phyloP scores from a whole-genome alignment of 1,284 basidiomycete species.

The Pseudozyma pruni region DNA sequence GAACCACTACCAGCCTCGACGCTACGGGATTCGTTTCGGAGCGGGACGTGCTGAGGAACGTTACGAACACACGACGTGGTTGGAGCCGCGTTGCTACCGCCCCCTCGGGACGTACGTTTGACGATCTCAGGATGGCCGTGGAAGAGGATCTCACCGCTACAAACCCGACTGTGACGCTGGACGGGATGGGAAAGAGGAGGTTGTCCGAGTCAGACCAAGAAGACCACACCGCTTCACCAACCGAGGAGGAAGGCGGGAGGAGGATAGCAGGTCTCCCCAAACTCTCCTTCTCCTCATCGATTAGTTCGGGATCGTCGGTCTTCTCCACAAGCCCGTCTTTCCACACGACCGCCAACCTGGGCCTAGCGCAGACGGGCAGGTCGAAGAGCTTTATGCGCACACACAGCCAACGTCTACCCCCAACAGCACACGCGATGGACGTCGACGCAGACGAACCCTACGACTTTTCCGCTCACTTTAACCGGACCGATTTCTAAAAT shows the following conservation, averaged over 20 bases:
- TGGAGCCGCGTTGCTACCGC: constrained; percentile 16
- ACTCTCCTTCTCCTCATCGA: constrained; percentile 17
- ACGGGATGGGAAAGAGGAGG: neutral
- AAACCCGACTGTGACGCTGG: neutral
- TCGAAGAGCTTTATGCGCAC: neutral
- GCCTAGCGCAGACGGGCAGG: neutral
- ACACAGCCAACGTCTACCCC: neutral
- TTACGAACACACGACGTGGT: neutral
- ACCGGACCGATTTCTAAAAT: constrained; percentile 29
- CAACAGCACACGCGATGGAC: constrained; percentile 1
- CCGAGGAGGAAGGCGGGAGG: neutral
- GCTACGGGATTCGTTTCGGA: constrained; percentile 4
- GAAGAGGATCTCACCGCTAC: neutral
- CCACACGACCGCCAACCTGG: neutral
- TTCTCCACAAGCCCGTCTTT: neutral
- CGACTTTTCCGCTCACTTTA: constrained; percentile 22
- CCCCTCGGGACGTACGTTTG: constrained; percentile 3
- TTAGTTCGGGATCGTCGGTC: neutral
- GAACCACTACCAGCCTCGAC: neutral
- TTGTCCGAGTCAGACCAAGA: neutral
- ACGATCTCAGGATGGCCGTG: too few species aligned
- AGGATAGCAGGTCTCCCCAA: constrained; percentile 7
- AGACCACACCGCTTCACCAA: too few species aligned
- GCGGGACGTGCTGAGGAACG: constrained; percentile 8
- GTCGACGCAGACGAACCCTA: neutral